A percentile compares a stretch with the other conserved stretches of the same genome.
These are phyloP conservation scores for Chrysoporthe cubensis DNA, from an alignment of 2,329 filamentous ascomycete genomes.

Conservation along the genomic window DNA sequence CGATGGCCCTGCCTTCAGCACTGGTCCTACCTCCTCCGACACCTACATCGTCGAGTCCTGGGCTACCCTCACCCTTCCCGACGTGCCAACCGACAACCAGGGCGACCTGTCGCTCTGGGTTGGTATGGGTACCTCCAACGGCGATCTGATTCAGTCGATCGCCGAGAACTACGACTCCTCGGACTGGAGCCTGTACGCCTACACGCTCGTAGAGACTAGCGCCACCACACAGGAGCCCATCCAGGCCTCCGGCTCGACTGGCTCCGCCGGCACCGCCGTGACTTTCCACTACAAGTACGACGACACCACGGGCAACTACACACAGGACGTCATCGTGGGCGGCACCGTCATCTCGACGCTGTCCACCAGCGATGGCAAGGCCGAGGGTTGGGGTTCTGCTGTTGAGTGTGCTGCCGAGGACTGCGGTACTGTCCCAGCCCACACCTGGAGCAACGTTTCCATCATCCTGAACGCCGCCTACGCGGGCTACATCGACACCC, in stretches of 20 bases:
- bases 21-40: conserved; percentile 44
- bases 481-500: conserved; percentile 22
- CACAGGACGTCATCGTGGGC: conserved; percentile 44
- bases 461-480: conserved; percentile 27
- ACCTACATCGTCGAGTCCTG: conserved; percentile 49
- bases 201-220: conserved; percentile 44
- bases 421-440: conserved; percentile 57
- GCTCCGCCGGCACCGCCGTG: conserved; percentile 38
- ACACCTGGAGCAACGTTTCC: conserved; percentile 28
- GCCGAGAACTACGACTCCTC: conserved; percentile 39
- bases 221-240: conserved; percentile 39
- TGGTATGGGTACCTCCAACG: conserved; percentile 52
- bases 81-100: conserved; percentile 40
- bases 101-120: conserved; percentile 50
- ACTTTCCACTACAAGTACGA: conserved; percentile 45
- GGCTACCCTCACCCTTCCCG: conserved; percentile 48
- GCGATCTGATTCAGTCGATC: conserved; percentile 52
- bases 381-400: conserved; percentile 48
- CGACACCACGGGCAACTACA: conserved; percentile 44
- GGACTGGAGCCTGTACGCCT: conserved; percentile 48
- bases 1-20: conserved; percentile 46
- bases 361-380: conserved; percentile 48
- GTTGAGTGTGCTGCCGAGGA: conserved; percentile 73
- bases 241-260: conserved; percentile 36
- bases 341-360: conserved; percentile 43